Evolutionary conservation across 192 early-diverging fungal species (phyloP).

Genomic region (Coemansia sp.): DNA sequence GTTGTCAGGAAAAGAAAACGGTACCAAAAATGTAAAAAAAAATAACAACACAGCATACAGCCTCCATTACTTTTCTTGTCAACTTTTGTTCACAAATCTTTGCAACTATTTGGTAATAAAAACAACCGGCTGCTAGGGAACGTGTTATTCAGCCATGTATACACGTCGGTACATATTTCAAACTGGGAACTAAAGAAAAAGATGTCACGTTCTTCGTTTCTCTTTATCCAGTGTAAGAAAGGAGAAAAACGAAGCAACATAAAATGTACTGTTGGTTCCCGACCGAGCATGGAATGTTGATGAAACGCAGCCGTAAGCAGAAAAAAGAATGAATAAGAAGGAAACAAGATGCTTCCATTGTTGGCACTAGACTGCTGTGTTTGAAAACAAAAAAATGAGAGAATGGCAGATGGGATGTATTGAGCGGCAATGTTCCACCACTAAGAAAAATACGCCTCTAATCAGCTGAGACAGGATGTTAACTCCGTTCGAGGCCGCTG

Average conservation of each 20-base stretch:
- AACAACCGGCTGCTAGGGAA: neutral
- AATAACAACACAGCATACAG: neutral
- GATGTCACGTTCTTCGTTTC: neutral
- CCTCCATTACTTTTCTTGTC: neutral
- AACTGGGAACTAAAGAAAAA: neutral
- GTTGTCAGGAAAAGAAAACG: neutral
- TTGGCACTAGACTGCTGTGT: neutral
- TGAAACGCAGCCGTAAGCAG: neutral
- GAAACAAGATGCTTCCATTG: neutral
- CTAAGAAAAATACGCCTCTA: neutral
- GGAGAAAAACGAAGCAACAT: neutral
- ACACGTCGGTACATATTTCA: neutral
- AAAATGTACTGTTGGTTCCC: neutral
- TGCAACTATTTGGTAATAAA: neutral
- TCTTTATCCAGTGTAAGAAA: neutral
- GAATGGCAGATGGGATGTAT: neutral
- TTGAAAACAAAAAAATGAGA: neutral
- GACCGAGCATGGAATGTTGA: neutral
- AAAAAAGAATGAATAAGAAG: neutral
- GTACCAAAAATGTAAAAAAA: neutral
- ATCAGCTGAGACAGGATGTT: neutral
- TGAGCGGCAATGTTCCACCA: neutral
- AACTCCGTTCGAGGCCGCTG: neutral
- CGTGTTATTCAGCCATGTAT: neutral
- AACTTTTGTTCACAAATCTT: neutral